Evolutionary conservation across 2,329 filamentous ascomycete genomes (phyloP), one percentile per base, ranked within the genome.

Genomic region (Lasiodiplodia theobromae): DNA sequence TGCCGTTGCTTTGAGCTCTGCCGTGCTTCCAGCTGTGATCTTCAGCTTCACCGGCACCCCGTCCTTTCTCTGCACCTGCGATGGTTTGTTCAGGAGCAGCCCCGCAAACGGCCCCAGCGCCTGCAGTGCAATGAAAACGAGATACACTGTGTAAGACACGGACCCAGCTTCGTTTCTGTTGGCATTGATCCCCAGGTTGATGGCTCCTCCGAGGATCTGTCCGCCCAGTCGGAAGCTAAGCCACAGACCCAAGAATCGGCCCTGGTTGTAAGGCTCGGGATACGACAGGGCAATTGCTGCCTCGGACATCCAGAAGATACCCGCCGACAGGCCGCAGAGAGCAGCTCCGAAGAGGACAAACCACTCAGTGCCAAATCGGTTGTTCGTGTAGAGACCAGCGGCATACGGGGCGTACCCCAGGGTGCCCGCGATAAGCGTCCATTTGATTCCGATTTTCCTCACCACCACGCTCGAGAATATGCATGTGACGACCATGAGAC

Each of bases 251-350:
- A 93, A 80, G 0, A 76, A 75, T 65, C 77, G 77, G 12, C 77
- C 77, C 62, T 76, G 77, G 34, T 78, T 78, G 23, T 21, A 88
- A 0, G 90, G 89, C 72, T 93, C 91, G 0, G 91, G 90, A 71
- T 93, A 93, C 0, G 88, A 85, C 23, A 93, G 86, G 0, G 90
- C 90, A 68, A 93, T 91, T 0, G 91, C 90, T 0, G 89, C 89
- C 78, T 93, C 91, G 0, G 90, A 87, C 83, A 89, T 89, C 91
- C 91, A 93, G 77, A 93, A 93, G 0, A 93, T 82, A 0, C 91
- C 91, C 0, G 91, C 91, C 0, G 88, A 89, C 38, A 92, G 83
- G 21, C 91, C 91, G 71, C 91, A 93, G 0, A 91, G 81, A 0
- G 89, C 89, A 0, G 89, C 89, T 0, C 90, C 91, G 10, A 93